Evolutionary conservation across 139 green algal species (phyloP), one percentile per base, ranked within the genome.

Genomic region (Trebouxia sp.): DNA sequence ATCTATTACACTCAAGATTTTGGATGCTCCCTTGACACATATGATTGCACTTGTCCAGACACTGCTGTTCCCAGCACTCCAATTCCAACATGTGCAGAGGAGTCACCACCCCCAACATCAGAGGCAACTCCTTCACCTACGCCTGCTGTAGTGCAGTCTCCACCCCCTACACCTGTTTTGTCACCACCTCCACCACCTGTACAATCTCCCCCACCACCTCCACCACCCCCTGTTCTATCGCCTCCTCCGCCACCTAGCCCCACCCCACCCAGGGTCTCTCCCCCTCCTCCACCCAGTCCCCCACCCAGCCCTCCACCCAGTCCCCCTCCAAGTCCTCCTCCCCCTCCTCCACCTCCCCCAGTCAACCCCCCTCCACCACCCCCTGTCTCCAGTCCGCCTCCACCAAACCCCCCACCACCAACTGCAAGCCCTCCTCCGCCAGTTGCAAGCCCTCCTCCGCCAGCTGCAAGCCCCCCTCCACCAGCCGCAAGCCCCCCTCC

Each of bases 1-100:
- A 38, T 80, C 48, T 85, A 85, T 76, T 85, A 67, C 58, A 85
- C 82, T 1, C 82, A 85, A 65, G 78, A 85, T 62, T 85, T 85
- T 76, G 82, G 82, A 28, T 85, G 82, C 75, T 80, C 76, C 4
- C 38, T 53, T 11, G 56, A 79, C 30, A 55, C 67, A 32, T 81
- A 72, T 56, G 65, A 85, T 30, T 85, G 82, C 62, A 48, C 65
- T 22, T 85, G 82, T 56, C 75, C 75, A 11, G 39, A 85, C 41
- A 38, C 26, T 30, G 14, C n/a, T 37, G 69, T 35, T 37, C 24
- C 37, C 69, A n/a, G 50, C 3, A 39, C 20, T 26, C n/a, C 43
- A 38, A 37, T 39, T 38, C 39, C 69, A 39, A 20, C n/a, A 24
- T 41, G 39, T 24, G 35, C 39, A n/a, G n/a, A n/a, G n/a, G n/a